Percentiles rank a stretch among this genome's conserved stretches.
Conservation (phyloP, 192 early-diverging fungal species). For the Podila epicladia region DNA sequence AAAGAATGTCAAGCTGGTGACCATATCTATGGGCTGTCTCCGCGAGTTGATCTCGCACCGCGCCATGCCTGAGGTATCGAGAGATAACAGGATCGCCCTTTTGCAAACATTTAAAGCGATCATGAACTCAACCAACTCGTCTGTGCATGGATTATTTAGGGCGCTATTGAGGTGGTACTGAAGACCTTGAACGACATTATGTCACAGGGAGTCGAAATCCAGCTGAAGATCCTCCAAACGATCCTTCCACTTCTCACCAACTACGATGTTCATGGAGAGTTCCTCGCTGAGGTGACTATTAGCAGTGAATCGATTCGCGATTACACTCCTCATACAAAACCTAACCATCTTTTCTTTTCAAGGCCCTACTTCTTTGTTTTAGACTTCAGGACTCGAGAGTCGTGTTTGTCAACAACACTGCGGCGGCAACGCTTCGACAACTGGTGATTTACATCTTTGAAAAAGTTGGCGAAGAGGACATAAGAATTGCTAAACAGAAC, state of each 20-base stretch:
- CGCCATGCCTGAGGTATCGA: constrained; percentile 76
- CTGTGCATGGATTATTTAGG: constrained; percentile 3
- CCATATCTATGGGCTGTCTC: constrained; percentile 85
- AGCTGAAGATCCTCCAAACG: constrained; percentile 94
- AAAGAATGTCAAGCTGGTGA: constrained; percentile 80
- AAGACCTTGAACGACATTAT: constrained; percentile 76
- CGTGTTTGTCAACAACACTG: constrained; percentile 85
- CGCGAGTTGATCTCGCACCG: constrained; percentile 80
- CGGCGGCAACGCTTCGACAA: constrained; percentile 86
- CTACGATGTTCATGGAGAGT: constrained; percentile 84
- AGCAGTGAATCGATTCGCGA: not conserved
- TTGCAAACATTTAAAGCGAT: not conserved
- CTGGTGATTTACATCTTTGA: constrained; percentile 88
- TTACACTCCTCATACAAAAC: not conserved
- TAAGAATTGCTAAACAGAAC: constrained; percentile 16
- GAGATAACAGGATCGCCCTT: not conserved
- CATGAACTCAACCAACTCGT: no score
- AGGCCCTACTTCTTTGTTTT: constrained; percentile 86
- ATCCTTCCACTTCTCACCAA: constrained; percentile 88
- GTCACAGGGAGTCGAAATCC: constrained; percentile 80
- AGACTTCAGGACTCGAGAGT: constrained; percentile 86
- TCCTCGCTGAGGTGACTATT: constrained; percentile 76
- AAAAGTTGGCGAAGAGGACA: constrained; percentile 76
- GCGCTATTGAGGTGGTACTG: constrained; percentile 71
- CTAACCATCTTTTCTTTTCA: not conserved